Evolutionary conservation across 192 early-diverging fungal species (phyloP).

Genomic region (Coemansia sp.): DNA sequence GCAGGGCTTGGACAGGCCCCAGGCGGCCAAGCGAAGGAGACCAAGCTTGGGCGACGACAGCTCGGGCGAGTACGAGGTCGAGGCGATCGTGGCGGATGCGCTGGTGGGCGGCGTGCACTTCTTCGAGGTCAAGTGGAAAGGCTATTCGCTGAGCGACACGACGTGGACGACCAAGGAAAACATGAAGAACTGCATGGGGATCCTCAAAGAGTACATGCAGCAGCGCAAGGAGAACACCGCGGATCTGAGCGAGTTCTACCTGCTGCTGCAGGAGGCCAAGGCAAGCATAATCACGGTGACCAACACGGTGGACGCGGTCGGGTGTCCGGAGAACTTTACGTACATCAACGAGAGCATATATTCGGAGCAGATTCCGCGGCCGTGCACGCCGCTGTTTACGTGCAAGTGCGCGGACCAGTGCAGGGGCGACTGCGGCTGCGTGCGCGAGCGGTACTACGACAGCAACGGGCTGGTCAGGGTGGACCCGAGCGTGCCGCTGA

Average conservation of each 20-base stretch:
- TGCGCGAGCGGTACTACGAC: slow-evolving; percentile 30
- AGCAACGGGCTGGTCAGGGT: slow-evolving; percentile 22
- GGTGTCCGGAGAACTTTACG: slow-evolving; percentile 31
- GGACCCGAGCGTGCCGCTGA: slow-evolving; percentile 8
- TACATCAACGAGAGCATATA: slow-evolving; percentile 41
- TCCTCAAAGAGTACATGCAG: not conserved
- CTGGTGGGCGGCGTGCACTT: slow-evolving; percentile 14
- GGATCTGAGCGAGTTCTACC: slow-evolving; percentile 34
- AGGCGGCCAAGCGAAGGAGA: not conserved
- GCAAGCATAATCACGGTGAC: slow-evolving; percentile 21
- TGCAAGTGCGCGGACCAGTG: slow-evolving; percentile 36
- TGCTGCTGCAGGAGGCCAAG: slow-evolving; percentile 19
- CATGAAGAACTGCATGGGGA: slow-evolving; percentile 5
- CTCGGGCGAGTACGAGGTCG: slow-evolving; percentile 9
- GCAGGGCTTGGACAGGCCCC: not conserved
- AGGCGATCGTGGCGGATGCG: slow-evolving; percentile 27
- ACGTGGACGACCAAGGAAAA: slow-evolving; percentile 18
- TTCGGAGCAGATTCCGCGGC: slow-evolving; percentile 42
- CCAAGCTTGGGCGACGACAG: not conserved
- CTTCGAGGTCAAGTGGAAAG: slow-evolving; percentile 28
- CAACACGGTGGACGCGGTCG: slow-evolving; percentile 42
- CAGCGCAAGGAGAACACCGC: slow-evolving; percentile 19
- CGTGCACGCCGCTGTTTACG: slow-evolving; percentile 31
- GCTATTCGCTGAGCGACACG: slow-evolving; percentile 14
- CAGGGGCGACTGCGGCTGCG: slow-evolving; percentile 22